phyloP scores from a whole-genome alignment of 2,329 filamentous ascomycete species.

The Thielaviopsis populi region DNA sequence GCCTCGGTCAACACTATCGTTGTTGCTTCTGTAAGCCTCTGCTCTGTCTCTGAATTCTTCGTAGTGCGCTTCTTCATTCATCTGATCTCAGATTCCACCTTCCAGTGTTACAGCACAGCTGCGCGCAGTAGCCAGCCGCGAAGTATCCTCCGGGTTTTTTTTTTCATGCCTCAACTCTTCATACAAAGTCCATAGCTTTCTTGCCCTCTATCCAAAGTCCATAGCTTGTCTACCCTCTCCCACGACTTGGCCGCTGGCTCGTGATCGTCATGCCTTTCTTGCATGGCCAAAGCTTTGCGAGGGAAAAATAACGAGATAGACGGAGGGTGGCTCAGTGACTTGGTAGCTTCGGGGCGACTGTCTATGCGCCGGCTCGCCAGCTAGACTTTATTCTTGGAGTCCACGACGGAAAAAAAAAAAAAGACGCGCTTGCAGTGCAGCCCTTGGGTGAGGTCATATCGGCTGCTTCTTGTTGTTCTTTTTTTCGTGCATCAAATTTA shows the following conservation, averaged over 20 bases:
- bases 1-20: not conserved
- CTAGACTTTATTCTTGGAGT: not conserved
- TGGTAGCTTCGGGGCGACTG: not conserved
- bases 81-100: not conserved
- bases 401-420: not conserved
- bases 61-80: not conserved
- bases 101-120: not conserved
- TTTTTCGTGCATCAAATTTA: not conserved
- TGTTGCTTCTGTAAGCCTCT: too few relatives aligned
- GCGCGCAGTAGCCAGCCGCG: not conserved
- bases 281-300: constrained; percentile 1
- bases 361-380: not conserved
- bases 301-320: not conserved
- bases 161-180: not conserved
- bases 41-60: not conserved
- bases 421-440: not conserved
- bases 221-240: not conserved
- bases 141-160: not conserved
- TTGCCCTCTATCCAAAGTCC: not conserved
- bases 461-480: not conserved
- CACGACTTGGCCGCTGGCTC: not conserved
- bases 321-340: not conserved
- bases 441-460: not conserved
- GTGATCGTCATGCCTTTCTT: not conserved
- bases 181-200: not conserved